Conservation (phyloP, 352 stramenopile species). For the Lagenidium giganteum region DNA sequence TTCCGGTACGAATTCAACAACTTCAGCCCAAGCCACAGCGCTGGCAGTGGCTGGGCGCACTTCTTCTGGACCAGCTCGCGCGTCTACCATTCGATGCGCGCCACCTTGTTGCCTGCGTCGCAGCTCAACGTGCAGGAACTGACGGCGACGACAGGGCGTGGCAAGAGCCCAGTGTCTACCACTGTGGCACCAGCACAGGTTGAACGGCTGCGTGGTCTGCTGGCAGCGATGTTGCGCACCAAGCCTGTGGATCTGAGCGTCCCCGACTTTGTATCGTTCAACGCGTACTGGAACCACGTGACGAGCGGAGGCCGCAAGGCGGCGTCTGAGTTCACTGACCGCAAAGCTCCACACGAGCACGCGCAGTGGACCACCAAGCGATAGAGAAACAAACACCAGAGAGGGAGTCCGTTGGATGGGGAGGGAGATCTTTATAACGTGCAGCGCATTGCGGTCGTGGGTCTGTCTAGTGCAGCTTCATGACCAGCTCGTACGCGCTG, state of each 20-base stretch:
- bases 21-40: slow-evolving; percentile 71
- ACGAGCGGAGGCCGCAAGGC: slow-evolving; percentile 57
- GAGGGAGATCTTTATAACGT: too few relatives aligned
- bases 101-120: slow-evolving; percentile 56
- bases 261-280: slow-evolving; percentile 76
- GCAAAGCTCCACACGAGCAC: slow-evolving; percentile 83
- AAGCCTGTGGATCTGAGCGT: slow-evolving; percentile 67
- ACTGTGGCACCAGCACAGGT: slow-evolving; percentile 45
- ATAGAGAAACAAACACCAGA: slow-evolving; percentile 23
- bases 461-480: slow-evolving; percentile 78
- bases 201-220: slow-evolving; percentile 51
- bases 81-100: slow-evolving; percentile 58
- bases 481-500: slow-evolving; percentile 74
- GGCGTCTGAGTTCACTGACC: slow-evolving; percentile 71
- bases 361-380: slow-evolving; percentile 65
- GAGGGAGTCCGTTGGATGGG: too few relatives aligned
- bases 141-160: slow-evolving; percentile 14
- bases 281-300: slow-evolving; percentile 80
- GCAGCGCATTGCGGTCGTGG: too few relatives aligned
- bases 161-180: too few relatives aligned
- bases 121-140: slow-evolving; percentile 52
- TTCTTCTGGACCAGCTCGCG: slow-evolving; percentile 66
- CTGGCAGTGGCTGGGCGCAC: slow-evolving; percentile 46
- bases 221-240: slow-evolving; percentile 76
- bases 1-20: slow-evolving; percentile 79